Evolutionary conservation across 2,329 filamentous ascomycete species (phyloP).

Genomic region (Fusarium redolens): DNA sequence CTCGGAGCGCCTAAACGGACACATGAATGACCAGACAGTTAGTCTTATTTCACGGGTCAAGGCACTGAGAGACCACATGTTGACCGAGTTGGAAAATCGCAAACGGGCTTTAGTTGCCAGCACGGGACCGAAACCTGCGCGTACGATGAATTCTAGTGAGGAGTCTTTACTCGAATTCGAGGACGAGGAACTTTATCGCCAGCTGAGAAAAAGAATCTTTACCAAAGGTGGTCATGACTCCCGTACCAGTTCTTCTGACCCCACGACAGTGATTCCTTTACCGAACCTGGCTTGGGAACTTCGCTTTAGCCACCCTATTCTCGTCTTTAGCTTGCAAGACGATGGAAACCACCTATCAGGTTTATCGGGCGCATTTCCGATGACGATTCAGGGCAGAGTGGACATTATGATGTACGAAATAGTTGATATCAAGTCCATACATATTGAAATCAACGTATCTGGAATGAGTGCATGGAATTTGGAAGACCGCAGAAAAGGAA

Average conservation of each 20-base stretch:
- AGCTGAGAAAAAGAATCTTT: rapidly evolving
- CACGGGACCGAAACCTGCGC: not conserved
- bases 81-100: not conserved
- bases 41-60: not conserved
- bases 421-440: not conserved
- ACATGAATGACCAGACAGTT: not conserved
- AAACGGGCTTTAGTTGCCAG: not conserved
- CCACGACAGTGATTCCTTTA: rapidly evolving
- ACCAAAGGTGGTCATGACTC: too few species aligned
- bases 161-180: not conserved
- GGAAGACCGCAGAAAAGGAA: not conserved
- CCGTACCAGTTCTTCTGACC: too few species aligned
- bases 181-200: too few species aligned
- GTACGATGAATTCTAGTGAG: not conserved
- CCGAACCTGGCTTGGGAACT: not conserved
- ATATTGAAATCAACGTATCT: not conserved
- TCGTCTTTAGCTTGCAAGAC: not conserved
- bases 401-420: not conserved
- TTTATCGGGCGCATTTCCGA: not conserved
- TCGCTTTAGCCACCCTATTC: not conserved
- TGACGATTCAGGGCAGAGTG: rapidly evolving
- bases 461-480: not conserved
- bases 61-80: not conserved
- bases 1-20: rapidly evolving
- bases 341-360: rapidly evolving